A percentile compares a stretch with the other conserved stretches of the same genome.
Evolutionary conservation across 2,329 filamentous ascomycete genomes (phyloP).

Genomic region (Lecanosticta acicola): DNA sequence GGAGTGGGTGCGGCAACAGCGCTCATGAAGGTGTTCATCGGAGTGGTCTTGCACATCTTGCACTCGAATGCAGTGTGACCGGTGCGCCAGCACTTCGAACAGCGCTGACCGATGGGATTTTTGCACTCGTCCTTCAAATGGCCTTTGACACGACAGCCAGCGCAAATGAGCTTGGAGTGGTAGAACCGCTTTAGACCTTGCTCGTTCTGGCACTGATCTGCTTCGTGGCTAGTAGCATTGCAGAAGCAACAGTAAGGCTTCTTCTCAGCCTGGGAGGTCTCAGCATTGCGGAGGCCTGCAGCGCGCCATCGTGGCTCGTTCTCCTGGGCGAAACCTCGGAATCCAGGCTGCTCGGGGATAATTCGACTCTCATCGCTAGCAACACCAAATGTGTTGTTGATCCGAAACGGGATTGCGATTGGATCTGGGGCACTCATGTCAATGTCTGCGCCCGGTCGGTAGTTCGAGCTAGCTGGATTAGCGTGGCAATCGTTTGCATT

Average conservation of each 20-base stretch:
- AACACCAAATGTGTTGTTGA: neutral
- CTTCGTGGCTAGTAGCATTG: slow-evolving; percentile 2
- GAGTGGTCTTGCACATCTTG: neutral
- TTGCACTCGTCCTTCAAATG: slow-evolving; percentile 5
- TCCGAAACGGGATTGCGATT: neutral
- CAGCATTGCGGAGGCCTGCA: neutral
- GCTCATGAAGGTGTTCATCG: neutral
- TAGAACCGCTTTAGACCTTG: neutral
- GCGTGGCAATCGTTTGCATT: neutral
- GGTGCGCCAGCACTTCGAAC: neutral
- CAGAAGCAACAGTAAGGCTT: neutral
- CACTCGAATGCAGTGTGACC: neutral
- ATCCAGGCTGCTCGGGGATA: neutral
- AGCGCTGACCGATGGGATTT: neutral
- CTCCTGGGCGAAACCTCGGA: neutral
- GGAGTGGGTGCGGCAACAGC: neutral
- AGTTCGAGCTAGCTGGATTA: too few species aligned
- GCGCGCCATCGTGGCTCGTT: neutral
- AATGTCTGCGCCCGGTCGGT: too few species aligned
- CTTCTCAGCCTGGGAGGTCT: neutral
- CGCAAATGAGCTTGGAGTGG: slow-evolving; percentile 5
- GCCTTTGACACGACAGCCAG: slow-evolving; percentile 6
- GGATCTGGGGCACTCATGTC: neutral
- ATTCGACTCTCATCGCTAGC: neutral
- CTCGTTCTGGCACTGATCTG: slow-evolving; percentile 1